Conservation (phyloP, 441 rosid genomes). For the Populus hybrid region DNA sequence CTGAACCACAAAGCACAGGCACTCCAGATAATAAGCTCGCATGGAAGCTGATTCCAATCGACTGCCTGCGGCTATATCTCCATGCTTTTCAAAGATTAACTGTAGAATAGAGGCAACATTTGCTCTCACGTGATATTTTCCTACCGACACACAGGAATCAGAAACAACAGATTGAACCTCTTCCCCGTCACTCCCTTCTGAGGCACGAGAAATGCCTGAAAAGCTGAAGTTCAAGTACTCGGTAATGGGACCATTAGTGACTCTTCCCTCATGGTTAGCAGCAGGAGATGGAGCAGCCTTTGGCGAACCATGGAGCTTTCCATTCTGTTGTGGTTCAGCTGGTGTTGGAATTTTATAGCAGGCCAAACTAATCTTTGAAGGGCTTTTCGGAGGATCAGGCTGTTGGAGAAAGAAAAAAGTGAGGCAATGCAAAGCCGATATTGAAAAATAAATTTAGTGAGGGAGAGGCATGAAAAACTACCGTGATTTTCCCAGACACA, state of each 20-base stretch:
- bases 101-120: constrained; percentile 36
- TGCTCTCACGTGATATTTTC: constrained; percentile 57
- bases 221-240: constrained; percentile 36
- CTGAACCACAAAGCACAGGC: constrained; percentile 63
- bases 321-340: constrained; percentile 20
- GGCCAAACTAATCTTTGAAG: constrained; percentile 20
- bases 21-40: constrained; percentile 59
- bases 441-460: background rate
- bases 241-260: constrained; percentile 1
- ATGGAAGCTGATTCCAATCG: constrained; percentile 56
- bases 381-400: constrained; percentile 32
- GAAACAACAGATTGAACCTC: constrained; percentile 52
- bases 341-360: constrained; percentile 24
- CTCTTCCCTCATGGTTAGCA: constrained; percentile 11
- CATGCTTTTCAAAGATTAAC: constrained; percentile 50
- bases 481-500: constrained; percentile 30
- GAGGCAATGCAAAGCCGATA: background rate
- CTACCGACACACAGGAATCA: constrained; percentile 59
- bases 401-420: constrained; percentile 18
- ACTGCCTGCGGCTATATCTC: constrained; percentile 67
- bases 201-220: constrained; percentile 33
- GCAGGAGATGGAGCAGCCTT: constrained; percentile 17
- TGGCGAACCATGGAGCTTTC: constrained; percentile 25
- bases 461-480: constrained; percentile 16
- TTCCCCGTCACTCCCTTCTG: constrained; percentile 42